Evolutionary conservation across 2,329 filamentous ascomycete species (phyloP).

Genomic region (Biscogniauxia mediterranea): DNA sequence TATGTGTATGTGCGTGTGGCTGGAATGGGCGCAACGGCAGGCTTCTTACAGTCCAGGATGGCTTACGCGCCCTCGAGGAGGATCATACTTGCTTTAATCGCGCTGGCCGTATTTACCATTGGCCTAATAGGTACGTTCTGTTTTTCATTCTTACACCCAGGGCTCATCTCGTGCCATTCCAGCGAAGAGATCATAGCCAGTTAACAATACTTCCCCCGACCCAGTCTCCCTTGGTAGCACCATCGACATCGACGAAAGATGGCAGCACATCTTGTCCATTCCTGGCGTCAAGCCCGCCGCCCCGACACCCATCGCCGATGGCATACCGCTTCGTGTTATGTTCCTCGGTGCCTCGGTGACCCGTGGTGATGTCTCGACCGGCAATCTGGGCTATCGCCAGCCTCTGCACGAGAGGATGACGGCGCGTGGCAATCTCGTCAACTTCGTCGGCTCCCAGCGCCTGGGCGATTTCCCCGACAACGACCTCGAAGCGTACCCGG

Average conservation of each 20-base stretch:
- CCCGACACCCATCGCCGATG: slow-evolving; percentile 9
- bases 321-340: slow-evolving; percentile 27
- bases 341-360: slow-evolving; percentile 27
- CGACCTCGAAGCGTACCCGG: slow-evolving; percentile 28
- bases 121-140: background rate
- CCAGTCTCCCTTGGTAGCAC: background rate
- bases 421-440: slow-evolving; percentile 21
- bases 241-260: background rate
- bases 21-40: background rate
- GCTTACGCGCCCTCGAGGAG: background rate
- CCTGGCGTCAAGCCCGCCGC: background rate
- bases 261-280: background rate
- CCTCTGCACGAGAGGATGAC: slow-evolving; percentile 30
- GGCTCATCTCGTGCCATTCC: background rate
- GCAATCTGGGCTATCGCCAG: slow-evolving; percentile 24
- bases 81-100: background rate
- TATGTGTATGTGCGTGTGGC: too few relatives aligned
- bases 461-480: slow-evolving; percentile 29
- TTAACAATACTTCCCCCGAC: background rate
- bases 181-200: background rate
- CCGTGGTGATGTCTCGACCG: slow-evolving; percentile 23
- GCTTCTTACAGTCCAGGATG: background rate
- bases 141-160: background rate
- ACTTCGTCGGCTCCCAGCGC: slow-evolving; percentile 30
- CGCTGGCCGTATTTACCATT: background rate